Evolutionary conservation across 805 yeast species (phyloP), one percentile per base, ranked within the genome.

Genomic region (Pichia paraexigua): DNA sequence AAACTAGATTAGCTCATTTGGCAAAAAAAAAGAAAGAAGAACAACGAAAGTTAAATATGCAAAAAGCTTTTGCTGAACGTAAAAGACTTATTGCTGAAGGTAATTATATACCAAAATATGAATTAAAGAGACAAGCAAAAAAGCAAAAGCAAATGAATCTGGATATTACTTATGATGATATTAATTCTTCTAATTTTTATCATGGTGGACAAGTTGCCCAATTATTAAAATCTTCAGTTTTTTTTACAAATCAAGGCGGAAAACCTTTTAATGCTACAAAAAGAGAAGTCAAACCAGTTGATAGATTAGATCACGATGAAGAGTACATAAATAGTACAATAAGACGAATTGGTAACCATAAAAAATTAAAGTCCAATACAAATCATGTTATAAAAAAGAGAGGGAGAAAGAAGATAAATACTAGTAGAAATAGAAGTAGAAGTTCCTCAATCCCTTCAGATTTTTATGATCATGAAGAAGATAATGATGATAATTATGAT

Each of bases 141-240:
- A 28, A 28, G 24, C 22, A 41, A 30, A 39, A 41, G 40, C 22
- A 41, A 45, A 25, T 37, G 28, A 42, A 50, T 32, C 35, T 48
- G 43, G 41, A 22, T 27, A 46, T 28, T 15, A 25, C 30, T 17
- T 47, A 40, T 28, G 42, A 46, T 17, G 35, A 37, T 32, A 39
- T 46, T 11, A 47, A 47, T 21, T 35, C 37, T 2, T 41, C 48
- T 7, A 30, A 32, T 0, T 62, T 60, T 49, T 63, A 59, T 45
- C 25, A 43, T 7, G 66, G 66, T 17, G 47, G 53, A 15, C 47
- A 51, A 42, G 28, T 58, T 24, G 59, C 60, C 1, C 53, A 42
- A 41, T 51, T 65, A 15, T 46, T 61, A 18, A 60, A 59, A 25
- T 67, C 67, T 3, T 56, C 68, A 7, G 48, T 51, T 27, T 57